Evolutionary conservation across 2,329 filamentous ascomycete genomes (phyloP).

Genomic region (Lachnellula cervina): DNA sequence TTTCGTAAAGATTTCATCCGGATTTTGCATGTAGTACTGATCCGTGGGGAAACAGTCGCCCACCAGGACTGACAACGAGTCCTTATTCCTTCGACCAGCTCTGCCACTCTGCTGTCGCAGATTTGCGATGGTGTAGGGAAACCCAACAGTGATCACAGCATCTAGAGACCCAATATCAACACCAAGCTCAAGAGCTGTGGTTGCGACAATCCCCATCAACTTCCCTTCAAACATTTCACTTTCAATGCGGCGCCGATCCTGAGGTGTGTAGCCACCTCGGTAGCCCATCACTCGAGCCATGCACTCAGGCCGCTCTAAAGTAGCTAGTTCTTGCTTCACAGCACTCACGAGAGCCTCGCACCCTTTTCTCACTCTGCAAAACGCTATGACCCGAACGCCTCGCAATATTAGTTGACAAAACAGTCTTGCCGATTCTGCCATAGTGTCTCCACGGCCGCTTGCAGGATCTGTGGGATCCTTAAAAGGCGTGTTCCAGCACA

Average conservation of each 20-base stretch:
- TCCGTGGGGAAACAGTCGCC: slow-evolving; percentile 88
- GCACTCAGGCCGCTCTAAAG: slow-evolving; percentile 69
- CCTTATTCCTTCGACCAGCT: slow-evolving; percentile 86
- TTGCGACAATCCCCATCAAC: slow-evolving; percentile 87
- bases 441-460: slow-evolving; percentile 77
- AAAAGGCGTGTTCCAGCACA: slow-evolving; percentile 97
- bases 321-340: slow-evolving; percentile 70
- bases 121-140: slow-evolving; percentile 93
- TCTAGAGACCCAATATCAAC: slow-evolving; percentile 94
- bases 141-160: slow-evolving; percentile 88
- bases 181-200: slow-evolving; percentile 85
- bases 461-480: slow-evolving; percentile 84
- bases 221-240: slow-evolving; percentile 96
- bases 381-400: slow-evolving; percentile 87
- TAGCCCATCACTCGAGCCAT: slow-evolving; percentile 87
- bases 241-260: slow-evolving; percentile 85
- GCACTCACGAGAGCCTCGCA: slow-evolving; percentile 81
- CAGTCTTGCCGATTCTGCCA: slow-evolving; percentile 80
- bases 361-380: slow-evolving; percentile 81
- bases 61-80: slow-evolving; percentile 84
- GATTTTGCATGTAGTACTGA: slow-evolving; percentile 96
- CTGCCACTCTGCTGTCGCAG: slow-evolving; percentile 90
- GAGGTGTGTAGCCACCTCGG: slow-evolving; percentile 87
- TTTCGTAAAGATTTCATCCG: slow-evolving; percentile 86
- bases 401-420: slow-evolving; percentile 87